Percentiles rank a stretch among this genome's conserved stretches.
Evolutionary conservation across 2,329 filamentous ascomycete genomes (phyloP).

Genomic region (Balansia obtecta): DNA sequence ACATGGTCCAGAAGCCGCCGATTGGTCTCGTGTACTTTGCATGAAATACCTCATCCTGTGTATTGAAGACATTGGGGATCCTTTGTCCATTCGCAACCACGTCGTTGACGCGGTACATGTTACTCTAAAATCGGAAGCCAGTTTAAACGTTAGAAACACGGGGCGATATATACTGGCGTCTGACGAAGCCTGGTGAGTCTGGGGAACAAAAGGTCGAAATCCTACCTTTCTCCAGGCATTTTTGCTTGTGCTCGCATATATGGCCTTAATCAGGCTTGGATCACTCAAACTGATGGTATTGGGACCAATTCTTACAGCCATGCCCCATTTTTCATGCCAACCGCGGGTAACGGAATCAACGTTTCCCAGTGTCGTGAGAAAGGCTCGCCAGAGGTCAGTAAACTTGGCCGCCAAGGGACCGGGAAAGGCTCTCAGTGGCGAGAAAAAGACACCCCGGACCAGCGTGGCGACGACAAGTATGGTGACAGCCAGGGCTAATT

Average conservation of each 20-base stretch:
- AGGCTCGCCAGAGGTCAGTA: constrained; percentile 9
- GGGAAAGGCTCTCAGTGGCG: constrained; percentile 7
- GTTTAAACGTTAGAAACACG: too few species aligned
- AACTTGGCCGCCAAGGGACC: constrained; percentile 8
- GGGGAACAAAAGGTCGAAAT: not conserved
- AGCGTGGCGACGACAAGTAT: not conserved
- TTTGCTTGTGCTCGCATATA: constrained; percentile 9
- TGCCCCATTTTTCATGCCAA: constrained; percentile 10
- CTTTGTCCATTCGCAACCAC: constrained; percentile 8
- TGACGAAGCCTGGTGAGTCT: too few species aligned
- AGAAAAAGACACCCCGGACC: constrained; percentile 5
- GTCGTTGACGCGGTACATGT: constrained; percentile 12
- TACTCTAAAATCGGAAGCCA: constrained; percentile 2
- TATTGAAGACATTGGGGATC: constrained; percentile 12
- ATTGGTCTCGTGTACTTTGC: constrained; percentile 8
- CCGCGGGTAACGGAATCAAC: constrained; percentile 4
- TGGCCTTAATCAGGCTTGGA: constrained; percentile 9
- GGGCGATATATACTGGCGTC: too few species aligned
- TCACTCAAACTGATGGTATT: constrained; percentile 10
- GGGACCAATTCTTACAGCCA: constrained; percentile 9
- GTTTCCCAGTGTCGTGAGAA: constrained; percentile 5
- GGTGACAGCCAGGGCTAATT: not conserved
- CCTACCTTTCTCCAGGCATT: constrained; percentile 10
- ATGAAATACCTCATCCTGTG: constrained; percentile 9
- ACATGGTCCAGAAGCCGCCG: constrained; percentile 8